Percentiles rank a stretch among this genome's conserved stretches.
phyloP scores from a whole-genome alignment of 1,139 yeast species.

The Yamadazyma sp. region DNA sequence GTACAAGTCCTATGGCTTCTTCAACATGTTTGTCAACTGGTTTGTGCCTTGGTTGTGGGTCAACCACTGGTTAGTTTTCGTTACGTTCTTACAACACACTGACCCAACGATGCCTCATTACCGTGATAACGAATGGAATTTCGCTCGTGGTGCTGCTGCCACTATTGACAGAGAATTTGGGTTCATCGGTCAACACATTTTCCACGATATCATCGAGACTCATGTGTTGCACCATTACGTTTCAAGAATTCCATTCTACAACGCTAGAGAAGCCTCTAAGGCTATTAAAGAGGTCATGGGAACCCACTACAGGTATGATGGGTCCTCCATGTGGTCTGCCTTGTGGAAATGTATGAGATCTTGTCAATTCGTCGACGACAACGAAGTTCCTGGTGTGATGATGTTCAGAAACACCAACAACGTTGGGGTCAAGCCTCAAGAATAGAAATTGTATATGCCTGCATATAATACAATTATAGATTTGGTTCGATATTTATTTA shows the following conservation, averaged over 20 bases:
- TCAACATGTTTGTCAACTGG: conserved; percentile 70
- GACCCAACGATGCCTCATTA: conserved; percentile 82
- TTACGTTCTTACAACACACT: conserved; percentile 82
- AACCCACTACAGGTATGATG: conserved; percentile 65
- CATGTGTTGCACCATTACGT: conserved; percentile 87
- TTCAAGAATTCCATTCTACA: conserved; percentile 83
- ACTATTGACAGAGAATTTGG: conserved; percentile 86
- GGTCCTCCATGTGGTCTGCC: conserved; percentile 71
- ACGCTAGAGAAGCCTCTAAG: conserved; percentile 76
- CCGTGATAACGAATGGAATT: conserved; percentile 73
- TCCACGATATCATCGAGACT: conserved; percentile 89
- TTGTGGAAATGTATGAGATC: conserved; percentile 70
- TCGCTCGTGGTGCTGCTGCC: conserved; percentile 87
- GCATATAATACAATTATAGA: background rate
- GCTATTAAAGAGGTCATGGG: conserved; percentile 85
- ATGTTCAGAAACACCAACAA: conserved; percentile 76
- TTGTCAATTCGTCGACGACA: conserved; percentile 85
- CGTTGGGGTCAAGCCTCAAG: conserved; percentile 32
- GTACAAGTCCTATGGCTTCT: conserved; percentile 61
- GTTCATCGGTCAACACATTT: conserved; percentile 73
- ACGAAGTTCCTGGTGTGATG: conserved; percentile 58
- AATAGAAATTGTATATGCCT: conserved; percentile 14
- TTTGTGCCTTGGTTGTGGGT: conserved; percentile 76
- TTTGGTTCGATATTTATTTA: background rate
- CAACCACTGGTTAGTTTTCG: conserved; percentile 87